Conservation (phyloP, 2,329 filamentous ascomycete genomes). For the Fusarium armeniacum region DNA sequence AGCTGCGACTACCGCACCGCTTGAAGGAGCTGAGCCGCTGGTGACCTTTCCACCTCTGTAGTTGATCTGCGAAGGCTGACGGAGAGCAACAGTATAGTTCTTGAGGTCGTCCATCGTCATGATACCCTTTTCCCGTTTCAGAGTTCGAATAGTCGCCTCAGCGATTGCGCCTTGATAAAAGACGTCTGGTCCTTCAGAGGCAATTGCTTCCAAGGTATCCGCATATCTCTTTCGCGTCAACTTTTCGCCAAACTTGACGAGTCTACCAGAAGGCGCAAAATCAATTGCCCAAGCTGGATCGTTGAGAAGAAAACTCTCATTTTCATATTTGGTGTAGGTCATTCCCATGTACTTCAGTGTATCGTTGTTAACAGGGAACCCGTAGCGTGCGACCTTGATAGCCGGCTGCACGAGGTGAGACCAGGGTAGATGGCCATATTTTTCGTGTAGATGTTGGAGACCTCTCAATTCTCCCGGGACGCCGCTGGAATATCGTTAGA, state of each 20-base stretch:
- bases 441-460: conserved; percentile 78
- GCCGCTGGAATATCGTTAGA: conserved; percentile 58
- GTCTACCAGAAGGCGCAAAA: conserved; percentile 81
- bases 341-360: conserved; percentile 77
- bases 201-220: conserved; percentile 78
- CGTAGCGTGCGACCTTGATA: conserved; percentile 77
- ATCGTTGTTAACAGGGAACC: conserved; percentile 79
- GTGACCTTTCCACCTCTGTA: conserved; percentile 80
- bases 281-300: conserved; percentile 85
- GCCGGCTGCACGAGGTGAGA: conserved; percentile 76
- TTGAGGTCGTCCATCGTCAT: conserved; percentile 81
- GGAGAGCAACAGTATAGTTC: conserved; percentile 77
- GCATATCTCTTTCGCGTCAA: conserved; percentile 83
- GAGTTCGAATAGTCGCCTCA: conserved; percentile 75
- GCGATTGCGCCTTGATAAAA: conserved; percentile 81
- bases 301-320: conserved; percentile 70
- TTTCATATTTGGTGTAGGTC: conserved; percentile 59
- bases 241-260: conserved; percentile 76
- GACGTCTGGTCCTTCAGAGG: conserved; percentile 72
- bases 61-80: conserved; percentile 71
- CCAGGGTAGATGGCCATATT: conserved; percentile 76
- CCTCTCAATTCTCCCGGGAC: conserved; percentile 81
- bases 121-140: conserved; percentile 75
- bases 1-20: conserved; percentile 79
- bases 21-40: conserved; percentile 76